Conservation (phyloP, 2,329 filamentous ascomycete species). For the Canariomyces notabilis region DNA sequence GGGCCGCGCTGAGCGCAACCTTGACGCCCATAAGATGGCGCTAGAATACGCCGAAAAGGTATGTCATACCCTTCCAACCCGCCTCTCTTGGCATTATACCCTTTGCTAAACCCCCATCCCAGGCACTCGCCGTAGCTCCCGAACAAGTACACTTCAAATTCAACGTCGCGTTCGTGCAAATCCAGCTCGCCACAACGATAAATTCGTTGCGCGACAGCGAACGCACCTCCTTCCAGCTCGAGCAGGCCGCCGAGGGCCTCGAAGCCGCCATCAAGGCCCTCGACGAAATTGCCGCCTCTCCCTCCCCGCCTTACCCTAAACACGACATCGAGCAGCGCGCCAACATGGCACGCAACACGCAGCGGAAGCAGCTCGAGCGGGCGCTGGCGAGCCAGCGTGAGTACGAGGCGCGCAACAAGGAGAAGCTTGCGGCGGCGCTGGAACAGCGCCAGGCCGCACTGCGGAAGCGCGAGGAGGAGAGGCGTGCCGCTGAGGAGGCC, state of each 20-base stretch:
- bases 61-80: slow-evolving; percentile 21
- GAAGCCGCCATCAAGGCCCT: slow-evolving; percentile 76
- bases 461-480: slow-evolving; percentile 70
- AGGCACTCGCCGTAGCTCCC: slow-evolving; percentile 72
- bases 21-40: slow-evolving; percentile 53
- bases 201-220: slow-evolving; percentile 70
- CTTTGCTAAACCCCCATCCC: slow-evolving; percentile 1
- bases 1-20: slow-evolving; percentile 58
- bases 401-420: slow-evolving; percentile 89
- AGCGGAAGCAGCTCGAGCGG: slow-evolving; percentile 84
- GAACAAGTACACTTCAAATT: slow-evolving; percentile 91
- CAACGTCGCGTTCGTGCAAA: slow-evolving; percentile 96
- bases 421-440: slow-evolving; percentile 76
- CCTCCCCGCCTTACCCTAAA: slow-evolving; percentile 78
- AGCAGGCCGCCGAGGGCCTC: slow-evolving; percentile 73
- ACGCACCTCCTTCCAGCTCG: slow-evolving; percentile 72
- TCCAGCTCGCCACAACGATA: slow-evolving; percentile 81
- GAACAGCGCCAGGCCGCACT: slow-evolving; percentile 77
- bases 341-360: slow-evolving; percentile 94
- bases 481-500: slow-evolving; percentile 59
- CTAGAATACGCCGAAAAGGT: slow-evolving; percentile 61
- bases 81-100: background rate
- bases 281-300: slow-evolving; percentile 57
- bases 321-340: slow-evolving; percentile 90
- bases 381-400: slow-evolving; percentile 79